Percentiles rank a stretch among this genome's conserved stretches.
Conservation (phyloP, 2,329 filamentous ascomycete species). For the Blumeria graminis region DNA sequence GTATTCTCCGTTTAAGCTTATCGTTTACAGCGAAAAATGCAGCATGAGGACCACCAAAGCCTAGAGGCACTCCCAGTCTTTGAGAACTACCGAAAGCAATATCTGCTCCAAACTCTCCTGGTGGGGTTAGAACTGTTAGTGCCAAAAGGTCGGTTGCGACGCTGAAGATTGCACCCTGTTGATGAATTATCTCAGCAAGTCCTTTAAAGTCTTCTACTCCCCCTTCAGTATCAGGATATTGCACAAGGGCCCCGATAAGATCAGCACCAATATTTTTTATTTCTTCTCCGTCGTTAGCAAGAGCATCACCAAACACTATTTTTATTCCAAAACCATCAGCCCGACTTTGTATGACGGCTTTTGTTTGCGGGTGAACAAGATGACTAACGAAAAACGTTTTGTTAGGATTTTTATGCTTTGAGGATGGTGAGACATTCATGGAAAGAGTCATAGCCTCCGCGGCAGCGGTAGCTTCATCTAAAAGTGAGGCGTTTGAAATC, state of each 20-base stretch:
- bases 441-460: constrained; percentile 93
- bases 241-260: constrained; percentile 72
- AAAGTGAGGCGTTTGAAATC: constrained; percentile 71
- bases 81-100: constrained; percentile 88
- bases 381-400: constrained; percentile 73
- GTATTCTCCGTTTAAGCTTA: constrained; percentile 84
- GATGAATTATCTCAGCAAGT: constrained; percentile 56
- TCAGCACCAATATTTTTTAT: constrained; percentile 57
- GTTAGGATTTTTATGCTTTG: constrained; percentile 46
- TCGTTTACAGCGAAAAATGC: constrained; percentile 87
- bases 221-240: constrained; percentile 80
- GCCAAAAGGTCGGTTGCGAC: constrained; percentile 79
- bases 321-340: constrained; percentile 81
- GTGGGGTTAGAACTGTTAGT: constrained; percentile 65
- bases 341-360: constrained; percentile 60
- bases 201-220: constrained; percentile 50
- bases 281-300: constrained; percentile 35
- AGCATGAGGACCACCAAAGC: constrained; percentile 83
- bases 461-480: constrained; percentile 80
- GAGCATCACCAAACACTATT: constrained; percentile 47
- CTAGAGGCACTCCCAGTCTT: constrained; percentile 74
- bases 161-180: constrained; percentile 54
- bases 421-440: constrained; percentile 45
- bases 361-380: constrained; percentile 62
- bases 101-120: constrained; percentile 84